These are phyloP conservation scores for Sherardia arvensis DNA, from an alignment of 257 asterid species.

Conservation along the genomic window DNA sequence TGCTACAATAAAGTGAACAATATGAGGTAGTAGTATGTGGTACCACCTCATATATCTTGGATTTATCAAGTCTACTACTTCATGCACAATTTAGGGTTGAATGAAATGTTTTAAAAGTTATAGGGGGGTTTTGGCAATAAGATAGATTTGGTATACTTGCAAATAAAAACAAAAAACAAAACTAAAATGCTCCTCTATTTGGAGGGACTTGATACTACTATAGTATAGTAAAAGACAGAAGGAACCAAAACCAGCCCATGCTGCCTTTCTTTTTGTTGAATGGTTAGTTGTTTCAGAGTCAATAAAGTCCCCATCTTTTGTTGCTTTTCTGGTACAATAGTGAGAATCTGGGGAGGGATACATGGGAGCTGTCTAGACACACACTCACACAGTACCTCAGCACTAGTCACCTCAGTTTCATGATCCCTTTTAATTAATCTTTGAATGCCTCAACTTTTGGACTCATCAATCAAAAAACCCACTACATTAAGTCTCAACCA, in stretches of 20 bases:
- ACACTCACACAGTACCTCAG: neutral
- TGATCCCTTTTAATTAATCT: neutral
- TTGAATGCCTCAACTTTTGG: neutral
- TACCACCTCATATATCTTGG: too few relatives aligned
- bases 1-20: too few relatives aligned
- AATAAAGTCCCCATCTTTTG: neutral
- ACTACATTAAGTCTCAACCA: slow-evolving; percentile 3
- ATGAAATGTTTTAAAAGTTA: too few relatives aligned
- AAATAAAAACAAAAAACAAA: neutral
- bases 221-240: neutral
- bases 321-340: neutral
- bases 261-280: neutral
- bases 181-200: too few relatives aligned
- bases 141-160: neutral
- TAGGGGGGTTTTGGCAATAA: neutral
- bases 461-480: slow-evolving; percentile 3
- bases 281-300: neutral
- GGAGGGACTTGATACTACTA: neutral
- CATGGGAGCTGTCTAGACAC: neutral
- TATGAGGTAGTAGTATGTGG: too few relatives aligned
- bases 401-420: neutral
- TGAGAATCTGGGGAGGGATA: neutral
- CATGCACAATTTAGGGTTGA: too few relatives aligned
- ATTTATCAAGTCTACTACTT: too few relatives aligned
- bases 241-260: neutral